Base-by-base conservation (phyloP, 2,329 filamentous ascomycete species). In the Pseudodiploospora longispora region DNA sequence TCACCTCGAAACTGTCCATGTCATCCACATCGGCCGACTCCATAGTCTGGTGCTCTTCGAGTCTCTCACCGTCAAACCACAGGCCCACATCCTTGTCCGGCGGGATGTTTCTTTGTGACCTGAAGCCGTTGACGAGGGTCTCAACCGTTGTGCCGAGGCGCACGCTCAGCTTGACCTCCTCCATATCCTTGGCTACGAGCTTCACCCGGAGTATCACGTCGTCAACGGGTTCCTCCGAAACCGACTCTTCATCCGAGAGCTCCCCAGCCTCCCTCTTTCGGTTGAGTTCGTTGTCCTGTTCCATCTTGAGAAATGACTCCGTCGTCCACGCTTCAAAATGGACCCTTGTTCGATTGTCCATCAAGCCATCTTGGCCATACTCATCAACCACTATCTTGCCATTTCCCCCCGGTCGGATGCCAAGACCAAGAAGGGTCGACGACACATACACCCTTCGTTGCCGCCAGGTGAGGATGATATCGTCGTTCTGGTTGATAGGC, bases 391-490 rank as follows among this genome's bases (percentile, higher is more conserved):
- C 61, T 10, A 69, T 61, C 35, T 73, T 72, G 5, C 72, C 62
- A 9, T 56, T 55, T 5, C 50, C 57, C 8, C 66, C 61, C 0
- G 70, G 66, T 6, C 65, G 58, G 38, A 93, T 74, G 6, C 82
- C 81, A 6, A 95, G 66, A 39, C 76, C 81, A 42, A 73, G 72
- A 47, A 87, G 82, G 1, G 83, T 90, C 5, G 85, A 87, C n/a
- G 77, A 75, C 51, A 85, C 79, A 59, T 85, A 95, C 3, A 95
- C 65, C 47, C 79, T 78, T 46, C 78, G 78, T 28, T 78, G 75
- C 50, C 82, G 82, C 83, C 87, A 95, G 0, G 87, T 93, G 44
- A 97, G 73, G 54, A 93, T 84, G 12, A 94, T 68, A 1, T 70
- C 67, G 4, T 73, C 65, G 2, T 71, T 63, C 27, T 72, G 59